Base-by-base conservation (phyloP, 2,329 filamentous ascomycete genomes). In the Pseudogymnoascus sp. region DNA sequence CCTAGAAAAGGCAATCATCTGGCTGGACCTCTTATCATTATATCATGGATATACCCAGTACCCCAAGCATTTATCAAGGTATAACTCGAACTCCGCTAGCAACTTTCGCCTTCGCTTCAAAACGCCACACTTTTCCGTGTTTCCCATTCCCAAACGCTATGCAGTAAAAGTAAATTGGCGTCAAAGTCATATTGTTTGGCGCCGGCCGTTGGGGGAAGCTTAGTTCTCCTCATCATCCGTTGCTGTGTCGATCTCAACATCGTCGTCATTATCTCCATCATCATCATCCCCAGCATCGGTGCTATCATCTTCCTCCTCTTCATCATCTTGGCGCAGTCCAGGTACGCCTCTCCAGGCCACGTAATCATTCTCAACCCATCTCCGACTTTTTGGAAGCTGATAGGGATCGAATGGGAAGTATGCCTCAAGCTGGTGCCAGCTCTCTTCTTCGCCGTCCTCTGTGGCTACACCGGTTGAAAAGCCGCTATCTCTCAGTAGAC, bases 381-480 rank as follows among this genome's bases (percentile, higher is more conserved):
- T 82, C 74, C 89, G 91, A 73, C 92, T 97, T 66, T 85, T 79
- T 0, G 92, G 92, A 58, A 99, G 78, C 69, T 93, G 88, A 73
- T 97, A 99, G 2, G 95, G 95, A 71, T 99, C 94, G 70, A 99
- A 99, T 0, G 94, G 94, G 70, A 97, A 99, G 73, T 96, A 97
- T 0, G 91, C 89, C 67, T 97, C 92, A 1, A 99, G 81, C 73
- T 96, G 88, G 69, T 93, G 87, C 69, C 85, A 88, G 64, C 87
- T 85, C 66, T 96, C 90, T 60, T 86, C 81, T 12, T 75, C 72
- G 58, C 75, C 62, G 73, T 77, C 63, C 69, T 77, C 60, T 4
- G 67, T 63, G n/a, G 30, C 57, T 37, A 37, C 60, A 78, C 83
- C 66, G 86, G 82, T 54, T 84, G 80, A 75, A 58, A 75, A 73